A percentile compares a stretch with the other conserved stretches of the same genome.
These are phyloP conservation scores for Fonsecaea pedrosoi DNA, from an alignment of 2,329 filamentous ascomycete genomes.

Conservation along the genomic window DNA sequence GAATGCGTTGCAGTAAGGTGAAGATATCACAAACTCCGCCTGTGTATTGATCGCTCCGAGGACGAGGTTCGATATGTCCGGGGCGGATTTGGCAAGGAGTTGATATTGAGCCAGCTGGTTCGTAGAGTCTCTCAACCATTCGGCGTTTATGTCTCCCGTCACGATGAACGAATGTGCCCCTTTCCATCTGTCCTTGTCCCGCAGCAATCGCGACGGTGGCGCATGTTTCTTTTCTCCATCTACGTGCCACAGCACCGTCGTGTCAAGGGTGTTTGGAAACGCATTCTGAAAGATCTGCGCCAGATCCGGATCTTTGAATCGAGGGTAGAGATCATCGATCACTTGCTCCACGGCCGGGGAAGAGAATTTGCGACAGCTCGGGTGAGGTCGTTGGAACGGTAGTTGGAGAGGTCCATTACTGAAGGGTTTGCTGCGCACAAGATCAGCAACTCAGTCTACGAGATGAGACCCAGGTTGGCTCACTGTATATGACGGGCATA, in stretches of 20 bases:
- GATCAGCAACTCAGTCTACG: conserved; percentile 17
- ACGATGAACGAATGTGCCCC: conserved; percentile 92
- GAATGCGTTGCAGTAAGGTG: conserved; percentile 97
- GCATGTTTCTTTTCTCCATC: conserved; percentile 58
- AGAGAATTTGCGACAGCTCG: conserved; percentile 84
- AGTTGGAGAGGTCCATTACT: conserved; percentile 80
- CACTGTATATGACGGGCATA: conserved; percentile 41
- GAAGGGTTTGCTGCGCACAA: conserved; percentile 68
- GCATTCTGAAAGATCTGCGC: conserved; percentile 94
- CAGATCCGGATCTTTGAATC: conserved; percentile 83
- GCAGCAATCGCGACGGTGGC: conserved; percentile 48
- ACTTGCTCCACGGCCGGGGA: conserved; percentile 87
- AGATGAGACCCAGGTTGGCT: conserved; percentile 9
- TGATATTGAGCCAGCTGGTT: conserved; percentile 95
- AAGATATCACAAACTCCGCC: conserved; percentile 89
- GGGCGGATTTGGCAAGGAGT: conserved; percentile 79
- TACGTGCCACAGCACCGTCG: conserved; percentile 86
- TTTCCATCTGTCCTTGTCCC: conserved; percentile 72
- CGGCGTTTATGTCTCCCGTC: conserved; percentile 89
- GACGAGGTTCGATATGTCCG: conserved; percentile 77
- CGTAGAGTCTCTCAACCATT: conserved; percentile 87
- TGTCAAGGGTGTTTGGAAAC: conserved; percentile 90
- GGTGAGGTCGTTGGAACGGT: conserved; percentile 83
- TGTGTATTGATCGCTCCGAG: conserved; percentile 96
- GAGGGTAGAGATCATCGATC: conserved; percentile 79